Conservation (phyloP, 139 green algal genomes). For the Chlamydomonas asymmetrica region DNA sequence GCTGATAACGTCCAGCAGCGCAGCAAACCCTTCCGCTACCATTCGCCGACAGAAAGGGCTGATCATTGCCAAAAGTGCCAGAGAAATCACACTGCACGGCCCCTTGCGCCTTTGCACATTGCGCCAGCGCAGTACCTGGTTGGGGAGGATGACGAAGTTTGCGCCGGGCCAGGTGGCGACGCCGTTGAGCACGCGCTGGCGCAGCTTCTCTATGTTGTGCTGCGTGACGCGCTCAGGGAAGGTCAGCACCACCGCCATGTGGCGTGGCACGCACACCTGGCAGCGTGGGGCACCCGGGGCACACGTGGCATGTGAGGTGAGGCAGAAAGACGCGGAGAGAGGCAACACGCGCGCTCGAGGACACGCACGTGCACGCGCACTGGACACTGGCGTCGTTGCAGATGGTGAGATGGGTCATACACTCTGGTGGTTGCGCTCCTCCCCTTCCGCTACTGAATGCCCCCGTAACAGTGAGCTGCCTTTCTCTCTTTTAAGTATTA, state of each 20-base stretch:
- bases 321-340: background rate
- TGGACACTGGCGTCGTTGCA: too few species aligned
- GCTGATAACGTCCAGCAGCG: too few species aligned
- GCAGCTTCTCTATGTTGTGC: slow-evolving; percentile 92
- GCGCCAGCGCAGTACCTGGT: too few species aligned
- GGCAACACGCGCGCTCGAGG: background rate
- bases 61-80: too few species aligned
- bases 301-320: slow-evolving; percentile 2
- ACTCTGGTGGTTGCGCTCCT: too few species aligned
- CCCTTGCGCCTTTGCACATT: too few species aligned
- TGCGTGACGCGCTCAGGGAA: slow-evolving; percentile 91
- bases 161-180: slow-evolving; percentile 79
- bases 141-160: slow-evolving; percentile 84
- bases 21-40: too few species aligned
- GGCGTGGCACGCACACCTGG: slow-evolving; percentile 87
- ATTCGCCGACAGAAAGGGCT: too few species aligned
- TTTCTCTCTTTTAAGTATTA: too few species aligned
- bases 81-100: too few species aligned
- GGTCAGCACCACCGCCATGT: slow-evolving; percentile 91
- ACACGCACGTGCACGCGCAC: background rate
- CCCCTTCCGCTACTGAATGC: too few species aligned
- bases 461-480: too few species aligned
- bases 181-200: slow-evolving; percentile 71
- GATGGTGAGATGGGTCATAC: background rate
- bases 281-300: background rate